Base-by-base conservation (phyloP, 192 early-diverging fungal genomes). In the Mortierella alpina region DNA sequence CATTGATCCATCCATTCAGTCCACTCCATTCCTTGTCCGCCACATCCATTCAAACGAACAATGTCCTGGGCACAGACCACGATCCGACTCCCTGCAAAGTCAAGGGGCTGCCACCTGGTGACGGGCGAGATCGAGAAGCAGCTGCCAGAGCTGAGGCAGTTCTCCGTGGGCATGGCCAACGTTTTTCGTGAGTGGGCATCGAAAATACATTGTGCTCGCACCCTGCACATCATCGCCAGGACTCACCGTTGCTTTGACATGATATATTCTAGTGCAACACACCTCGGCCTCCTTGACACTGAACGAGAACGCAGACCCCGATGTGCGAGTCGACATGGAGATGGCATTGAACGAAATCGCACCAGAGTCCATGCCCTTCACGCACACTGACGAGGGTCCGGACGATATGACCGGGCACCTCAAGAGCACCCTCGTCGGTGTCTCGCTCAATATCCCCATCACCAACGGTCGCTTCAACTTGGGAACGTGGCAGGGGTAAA, bases 401-500 rank as follows among this genome's bases (percentile, higher is more conserved):
- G 95, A 96, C 68, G 95, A 97, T 72, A 96, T 96, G 94, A 94
- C 96, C 42, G 96, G 92, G 0, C 96, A 98, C 83, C 84, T 97
- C 39, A 98, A 98, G 82, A 86, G 87, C 60, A 90, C 91, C 6
- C 75, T 97, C 14, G 77, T 98, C 52, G 96, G 96, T 11, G 92
- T 90, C 0, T 94, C 92, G 5, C 85, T 98, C 18, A 93, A 92
- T 66, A 95, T 98, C 50, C 96, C 96, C 6, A 93, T 98, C 49
- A 86, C 85, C 17, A 85, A 95, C 41, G 96, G 96, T 0, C 77
- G 77, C 47, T 73, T 98, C 18, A 93, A 91, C 39, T 74, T 94
- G 12, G 96, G 96, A 45, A 95, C 91, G 39, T 95, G 94, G 94
- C 94, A 95, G 83, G 94, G 93, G 88, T 90, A 85, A 76, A 68